A percentile compares a stretch with the other conserved stretches of the same genome.
Conservation (phyloP, 805 yeast species). For the Teunomyces kruisii region DNA sequence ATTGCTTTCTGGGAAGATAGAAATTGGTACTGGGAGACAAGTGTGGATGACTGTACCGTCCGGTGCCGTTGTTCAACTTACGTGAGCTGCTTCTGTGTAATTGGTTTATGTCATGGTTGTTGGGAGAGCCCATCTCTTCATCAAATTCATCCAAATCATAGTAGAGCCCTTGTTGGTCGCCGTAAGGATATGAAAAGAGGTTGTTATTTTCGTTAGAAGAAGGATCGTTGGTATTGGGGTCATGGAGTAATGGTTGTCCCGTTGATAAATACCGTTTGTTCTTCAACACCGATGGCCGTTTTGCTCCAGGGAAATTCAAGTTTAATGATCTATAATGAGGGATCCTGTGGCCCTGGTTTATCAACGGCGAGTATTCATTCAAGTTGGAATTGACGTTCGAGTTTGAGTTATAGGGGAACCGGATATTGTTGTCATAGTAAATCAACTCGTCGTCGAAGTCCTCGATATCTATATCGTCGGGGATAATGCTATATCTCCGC, state of each 20-base stretch:
- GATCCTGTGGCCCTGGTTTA: slow-evolving; percentile 23
- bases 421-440: slow-evolving; percentile 41
- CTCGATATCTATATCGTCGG: slow-evolving; percentile 58
- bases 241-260: slow-evolving; percentile 25
- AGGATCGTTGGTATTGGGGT: slow-evolving; percentile 7
- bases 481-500: slow-evolving; percentile 69
- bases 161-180: slow-evolving; percentile 29
- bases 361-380: slow-evolving; percentile 33
- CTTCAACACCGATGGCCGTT: slow-evolving; percentile 21
- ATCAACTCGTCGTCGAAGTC: slow-evolving; percentile 54
- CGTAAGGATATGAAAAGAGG: slow-evolving; percentile 36
- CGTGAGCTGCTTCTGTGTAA: slow-evolving; percentile 6
- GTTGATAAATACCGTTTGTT: slow-evolving; percentile 38
- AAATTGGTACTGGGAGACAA: slow-evolving; percentile 23
- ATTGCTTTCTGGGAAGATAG: slow-evolving; percentile 30
- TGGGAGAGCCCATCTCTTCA: slow-evolving; percentile 16
- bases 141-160: slow-evolving; percentile 43
- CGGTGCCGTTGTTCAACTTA: slow-evolving; percentile 4
- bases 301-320: slow-evolving; percentile 25
- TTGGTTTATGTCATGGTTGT: neutral
- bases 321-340: slow-evolving; percentile 45
- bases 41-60: slow-evolving; percentile 16
- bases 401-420: slow-evolving; percentile 33
- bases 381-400: slow-evolving; percentile 19
- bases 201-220: slow-evolving; percentile 17